These are phyloP conservation scores for Nevesoporus exiguus DNA, from an alignment of 768 basidiomycete genomes.

Conservation along the genomic window DNA sequence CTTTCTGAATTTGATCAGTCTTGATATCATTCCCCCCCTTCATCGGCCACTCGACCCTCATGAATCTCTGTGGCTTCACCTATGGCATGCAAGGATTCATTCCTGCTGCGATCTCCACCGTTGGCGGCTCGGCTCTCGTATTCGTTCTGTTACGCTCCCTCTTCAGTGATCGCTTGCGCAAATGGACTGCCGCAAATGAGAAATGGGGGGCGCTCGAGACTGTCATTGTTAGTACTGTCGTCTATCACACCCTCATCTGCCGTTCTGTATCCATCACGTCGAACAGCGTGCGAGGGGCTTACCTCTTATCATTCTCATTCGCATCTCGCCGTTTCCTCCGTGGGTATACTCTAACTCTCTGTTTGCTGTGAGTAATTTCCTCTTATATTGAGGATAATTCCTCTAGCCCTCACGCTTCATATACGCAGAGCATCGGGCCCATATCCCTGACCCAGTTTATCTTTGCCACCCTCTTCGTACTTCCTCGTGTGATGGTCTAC, in stretches of 20 bases:
- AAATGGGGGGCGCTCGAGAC: slow-evolving; percentile 78
- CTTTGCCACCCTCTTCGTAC: slow-evolving; percentile 64
- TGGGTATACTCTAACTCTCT: slow-evolving; percentile 85
- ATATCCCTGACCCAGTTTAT: slow-evolving; percentile 76
- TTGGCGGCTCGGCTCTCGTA: slow-evolving; percentile 59
- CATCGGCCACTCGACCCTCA: slow-evolving; percentile 28
- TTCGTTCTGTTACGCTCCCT: slow-evolving; percentile 60
- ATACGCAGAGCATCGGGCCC: slow-evolving; percentile 60
- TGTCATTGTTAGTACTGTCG: slow-evolving; percentile 53
- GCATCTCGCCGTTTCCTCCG: slow-evolving; percentile 79
- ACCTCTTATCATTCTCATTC: slow-evolving; percentile 77
- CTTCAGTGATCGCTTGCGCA: slow-evolving; percentile 52
- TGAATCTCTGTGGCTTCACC: slow-evolving; percentile 76
- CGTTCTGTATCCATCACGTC: neutral
- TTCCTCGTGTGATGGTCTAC: slow-evolving; percentile 69
- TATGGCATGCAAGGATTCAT: slow-evolving; percentile 78
- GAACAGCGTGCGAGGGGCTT: slow-evolving; percentile 68
- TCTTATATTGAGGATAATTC: neutral
- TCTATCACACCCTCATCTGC: neutral
- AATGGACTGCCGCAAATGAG: slow-evolving; percentile 59
- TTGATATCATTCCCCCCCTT: slow-evolving; percentile 32
- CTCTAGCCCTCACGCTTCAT: slow-evolving; percentile 1
- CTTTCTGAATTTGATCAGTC: slow-evolving; percentile 18
- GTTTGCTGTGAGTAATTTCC: slow-evolving; percentile 56
- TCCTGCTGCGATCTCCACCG: slow-evolving; percentile 57